phyloP scores from a whole-genome alignment of 1,284 basidiomycete genomes.

The Marasmius sp. region DNA sequence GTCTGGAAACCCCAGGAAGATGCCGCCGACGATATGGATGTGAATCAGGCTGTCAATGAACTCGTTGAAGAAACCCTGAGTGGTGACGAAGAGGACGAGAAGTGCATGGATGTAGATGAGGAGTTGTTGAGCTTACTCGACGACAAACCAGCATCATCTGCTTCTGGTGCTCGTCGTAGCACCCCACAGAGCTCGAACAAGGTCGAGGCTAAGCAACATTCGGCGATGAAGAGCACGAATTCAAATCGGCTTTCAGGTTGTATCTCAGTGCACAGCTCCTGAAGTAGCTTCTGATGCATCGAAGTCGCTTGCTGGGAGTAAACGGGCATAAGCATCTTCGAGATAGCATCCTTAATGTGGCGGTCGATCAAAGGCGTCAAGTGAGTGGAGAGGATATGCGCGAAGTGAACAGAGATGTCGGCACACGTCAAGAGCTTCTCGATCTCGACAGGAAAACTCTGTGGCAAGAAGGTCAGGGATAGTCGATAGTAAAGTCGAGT shows the following conservation, averaged over 20 bases:
- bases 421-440: constrained; percentile 75
- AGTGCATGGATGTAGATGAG: constrained; percentile 50
- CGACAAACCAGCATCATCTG: constrained; percentile 33
- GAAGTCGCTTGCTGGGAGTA: constrained; percentile 67
- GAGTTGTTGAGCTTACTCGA: constrained; percentile 69
- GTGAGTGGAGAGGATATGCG: constrained; percentile 65
- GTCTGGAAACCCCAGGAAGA: constrained; percentile 18
- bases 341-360: constrained; percentile 77
- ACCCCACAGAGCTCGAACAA: constrained; percentile 1
- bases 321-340: constrained; percentile 70
- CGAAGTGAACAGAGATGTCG: constrained; percentile 72
- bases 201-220: not conserved
- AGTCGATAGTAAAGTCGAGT: not conserved
- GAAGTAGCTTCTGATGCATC: constrained; percentile 75
- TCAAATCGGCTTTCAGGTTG: constrained; percentile 74
- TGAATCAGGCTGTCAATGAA: constrained; percentile 40
- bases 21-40: constrained; percentile 36
- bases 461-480: constrained; percentile 9
- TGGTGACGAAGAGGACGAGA: constrained; percentile 17
- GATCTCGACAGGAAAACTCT: constrained; percentile 76
- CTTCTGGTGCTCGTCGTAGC: not conserved
- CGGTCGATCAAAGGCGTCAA: constrained; percentile 73
- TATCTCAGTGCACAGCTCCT: constrained; percentile 74
- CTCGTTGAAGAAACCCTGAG: constrained; percentile 39
- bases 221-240: not conserved